These are phyloP conservation scores for Vitis hybrid DNA, from an alignment of 177 flowering plant genomes.

Conservation along the genomic window DNA sequence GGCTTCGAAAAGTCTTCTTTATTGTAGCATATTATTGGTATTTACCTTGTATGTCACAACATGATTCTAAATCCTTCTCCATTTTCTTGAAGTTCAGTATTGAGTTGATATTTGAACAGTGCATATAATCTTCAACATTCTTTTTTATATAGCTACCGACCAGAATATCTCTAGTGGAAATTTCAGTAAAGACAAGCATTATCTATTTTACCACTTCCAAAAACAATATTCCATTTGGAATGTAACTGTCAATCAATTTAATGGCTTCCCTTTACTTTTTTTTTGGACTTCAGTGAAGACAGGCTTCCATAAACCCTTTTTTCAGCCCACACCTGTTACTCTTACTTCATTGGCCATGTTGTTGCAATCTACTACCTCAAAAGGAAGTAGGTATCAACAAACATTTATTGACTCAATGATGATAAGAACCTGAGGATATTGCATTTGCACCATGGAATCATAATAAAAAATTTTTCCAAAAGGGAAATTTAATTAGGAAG, in stretches of 20 bases:
- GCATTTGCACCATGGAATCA: not conserved
- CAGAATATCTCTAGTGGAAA: slow-evolving; percentile 13
- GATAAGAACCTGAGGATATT: slow-evolving; percentile 18
- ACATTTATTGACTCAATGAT: slow-evolving; percentile 10
- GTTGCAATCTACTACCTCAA: slow-evolving; percentile 11
- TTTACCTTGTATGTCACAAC: slow-evolving; percentile 65
- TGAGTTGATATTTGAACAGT: slow-evolving; percentile 16
- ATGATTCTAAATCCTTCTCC: slow-evolving; percentile 43
- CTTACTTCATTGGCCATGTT: slow-evolving; percentile 14
- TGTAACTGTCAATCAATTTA: slow-evolving; percentile 29
- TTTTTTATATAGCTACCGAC: slow-evolving; percentile 3
- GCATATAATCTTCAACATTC: slow-evolving; percentile 23
- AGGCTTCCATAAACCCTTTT: slow-evolving; percentile 66
- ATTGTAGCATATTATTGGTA: too few relatives aligned
- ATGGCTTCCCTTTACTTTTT: slow-evolving; percentile 59
- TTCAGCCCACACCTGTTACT: slow-evolving; percentile 24
- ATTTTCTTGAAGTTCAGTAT: slow-evolving; percentile 13
- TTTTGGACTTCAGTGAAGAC: slow-evolving; percentile 79
- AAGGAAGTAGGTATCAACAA: slow-evolving; percentile 20
- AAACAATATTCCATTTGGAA: slow-evolving; percentile 21
- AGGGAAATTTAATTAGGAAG: too few relatives aligned
- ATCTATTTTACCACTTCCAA: slow-evolving; percentile 21
- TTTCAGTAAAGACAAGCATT: slow-evolving; percentile 23
- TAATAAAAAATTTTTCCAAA: too few relatives aligned
- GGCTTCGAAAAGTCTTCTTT: too few relatives aligned